phyloP scores from a whole-genome alignment of 331 rosid species.

The Dryas integrifolia region DNA sequence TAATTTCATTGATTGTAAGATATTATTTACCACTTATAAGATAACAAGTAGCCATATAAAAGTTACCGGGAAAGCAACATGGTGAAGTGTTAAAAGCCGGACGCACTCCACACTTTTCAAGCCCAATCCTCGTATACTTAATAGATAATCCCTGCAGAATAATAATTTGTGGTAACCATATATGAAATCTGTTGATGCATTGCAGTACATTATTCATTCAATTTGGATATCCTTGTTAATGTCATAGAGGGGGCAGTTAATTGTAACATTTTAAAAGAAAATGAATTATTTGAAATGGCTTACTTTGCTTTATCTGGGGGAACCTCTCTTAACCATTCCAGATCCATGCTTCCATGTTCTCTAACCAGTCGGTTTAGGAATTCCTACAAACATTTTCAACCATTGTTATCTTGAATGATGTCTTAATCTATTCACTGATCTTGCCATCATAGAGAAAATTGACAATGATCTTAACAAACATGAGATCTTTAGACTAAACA shows the following conservation, averaged over 20 bases:
- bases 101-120: slow-evolving; percentile 96
- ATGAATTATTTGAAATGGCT: slow-evolving; percentile 26
- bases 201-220: slow-evolving; percentile 4
- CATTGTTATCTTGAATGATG: slow-evolving; percentile 1
- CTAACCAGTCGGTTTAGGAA: slow-evolving; percentile 71
- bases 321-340: slow-evolving; percentile 94
- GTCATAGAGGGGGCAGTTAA: neutral
- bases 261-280: neutral
- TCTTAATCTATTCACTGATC: neutral
- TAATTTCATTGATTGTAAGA: slow-evolving; percentile 23
- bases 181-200: slow-evolving; percentile 2
- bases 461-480: neutral
- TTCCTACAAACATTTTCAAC: slow-evolving; percentile 50
- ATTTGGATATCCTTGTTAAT: neutral
- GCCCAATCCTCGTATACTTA: slow-evolving; percentile 85
- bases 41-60: slow-evolving; percentile 20
- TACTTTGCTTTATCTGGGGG: slow-evolving; percentile 88
- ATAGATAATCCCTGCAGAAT: slow-evolving; percentile 70
- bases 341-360: slow-evolving; percentile 85
- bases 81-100: slow-evolving; percentile 85
- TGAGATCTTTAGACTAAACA: neutral
- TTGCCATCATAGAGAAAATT: neutral
- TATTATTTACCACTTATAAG: slow-evolving; percentile 13
- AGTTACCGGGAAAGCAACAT: slow-evolving; percentile 94
- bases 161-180: slow-evolving; percentile 13